phyloP scores from a whole-genome alignment of 495 filamentous ascomycete species.

The Rhypophila decipiens region DNA sequence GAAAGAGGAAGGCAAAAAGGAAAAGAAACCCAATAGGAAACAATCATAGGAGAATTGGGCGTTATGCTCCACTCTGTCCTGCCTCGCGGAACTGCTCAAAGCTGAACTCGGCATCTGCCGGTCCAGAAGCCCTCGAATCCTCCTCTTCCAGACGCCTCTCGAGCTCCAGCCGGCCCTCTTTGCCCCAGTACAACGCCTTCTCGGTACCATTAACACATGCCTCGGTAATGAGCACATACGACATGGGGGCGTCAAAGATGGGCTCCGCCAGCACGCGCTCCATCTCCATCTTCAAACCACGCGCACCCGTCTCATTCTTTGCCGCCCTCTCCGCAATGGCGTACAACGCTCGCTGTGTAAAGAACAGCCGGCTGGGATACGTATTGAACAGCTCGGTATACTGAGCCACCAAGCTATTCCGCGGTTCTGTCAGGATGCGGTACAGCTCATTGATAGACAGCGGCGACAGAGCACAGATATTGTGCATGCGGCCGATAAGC shows the following conservation, averaged over 20 bases:
- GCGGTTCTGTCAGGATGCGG: conserved; percentile 84
- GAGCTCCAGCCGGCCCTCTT: conserved; percentile 45
- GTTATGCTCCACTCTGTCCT: conserved; percentile 36
- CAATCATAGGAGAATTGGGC: too few species aligned
- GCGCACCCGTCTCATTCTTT: conserved; percentile 76
- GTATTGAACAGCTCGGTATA: conserved; percentile 81
- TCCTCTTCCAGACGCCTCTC: conserved; percentile 50
- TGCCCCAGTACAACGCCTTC: conserved; percentile 45
- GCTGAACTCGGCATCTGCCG: conserved; percentile 4
- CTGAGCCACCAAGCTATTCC: conserved; percentile 78
- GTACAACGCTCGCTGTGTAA: conserved; percentile 71
- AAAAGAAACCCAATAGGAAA: too few species aligned
- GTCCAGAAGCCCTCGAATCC: conserved; percentile 25
- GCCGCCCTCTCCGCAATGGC: conserved; percentile 70
- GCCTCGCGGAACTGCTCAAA: conserved; percentile 37
- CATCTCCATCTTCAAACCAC: conserved; percentile 82
- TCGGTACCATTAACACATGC: conserved; percentile 59
- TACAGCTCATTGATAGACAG: conserved; percentile 73
- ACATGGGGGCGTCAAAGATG: conserved; percentile 80
- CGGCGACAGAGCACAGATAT: conserved; percentile 75
- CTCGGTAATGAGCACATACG: conserved; percentile 67
- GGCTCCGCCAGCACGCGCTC: conserved; percentile 79
- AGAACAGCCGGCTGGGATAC: conserved; percentile 73
- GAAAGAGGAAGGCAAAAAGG: too few species aligned
- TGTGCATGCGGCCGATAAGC: conserved; percentile 82